phyloP scores from a whole-genome alignment of 2,329 filamentous ascomycete genomes.

The Pseudogymnoascus pannorum region DNA sequence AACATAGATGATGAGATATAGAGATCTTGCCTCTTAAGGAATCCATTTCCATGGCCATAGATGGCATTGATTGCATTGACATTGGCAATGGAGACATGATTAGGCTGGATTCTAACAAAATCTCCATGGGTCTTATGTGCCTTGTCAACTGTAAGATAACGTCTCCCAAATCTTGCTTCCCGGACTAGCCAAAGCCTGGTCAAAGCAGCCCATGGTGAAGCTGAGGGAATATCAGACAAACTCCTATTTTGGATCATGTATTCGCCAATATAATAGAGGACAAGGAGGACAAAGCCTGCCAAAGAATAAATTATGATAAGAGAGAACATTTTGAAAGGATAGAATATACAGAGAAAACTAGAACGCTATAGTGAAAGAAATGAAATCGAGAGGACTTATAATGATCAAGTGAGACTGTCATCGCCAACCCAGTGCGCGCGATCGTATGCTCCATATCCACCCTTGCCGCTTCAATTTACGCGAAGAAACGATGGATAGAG shows the following conservation, averaged over 20 bases:
- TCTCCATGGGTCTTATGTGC: constrained; percentile 66
- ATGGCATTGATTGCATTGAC: constrained; percentile 67
- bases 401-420: background rate
- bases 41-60: constrained; percentile 74
- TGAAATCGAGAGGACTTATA: background rate
- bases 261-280: background rate
- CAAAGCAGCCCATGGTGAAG: background rate
- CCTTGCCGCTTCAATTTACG: background rate
- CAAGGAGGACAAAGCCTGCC: background rate
- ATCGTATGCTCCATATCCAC: background rate
- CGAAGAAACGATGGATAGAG: background rate
- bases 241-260: background rate
- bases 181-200: constrained; percentile 59
- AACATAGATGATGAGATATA: background rate
- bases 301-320: background rate
- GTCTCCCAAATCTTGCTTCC: constrained; percentile 52
- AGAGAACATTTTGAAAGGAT: background rate
- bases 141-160: constrained; percentile 58
- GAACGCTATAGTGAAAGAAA: background rate
- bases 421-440: background rate
- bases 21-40: constrained; percentile 54
- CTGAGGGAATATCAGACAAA: background rate
- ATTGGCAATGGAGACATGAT: constrained; percentile 77
- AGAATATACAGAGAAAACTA: background rate
- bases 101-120: constrained; percentile 76